Conservation (phyloP, 116 monocot genomes). For the Papilionanthe hybrid region DNA sequence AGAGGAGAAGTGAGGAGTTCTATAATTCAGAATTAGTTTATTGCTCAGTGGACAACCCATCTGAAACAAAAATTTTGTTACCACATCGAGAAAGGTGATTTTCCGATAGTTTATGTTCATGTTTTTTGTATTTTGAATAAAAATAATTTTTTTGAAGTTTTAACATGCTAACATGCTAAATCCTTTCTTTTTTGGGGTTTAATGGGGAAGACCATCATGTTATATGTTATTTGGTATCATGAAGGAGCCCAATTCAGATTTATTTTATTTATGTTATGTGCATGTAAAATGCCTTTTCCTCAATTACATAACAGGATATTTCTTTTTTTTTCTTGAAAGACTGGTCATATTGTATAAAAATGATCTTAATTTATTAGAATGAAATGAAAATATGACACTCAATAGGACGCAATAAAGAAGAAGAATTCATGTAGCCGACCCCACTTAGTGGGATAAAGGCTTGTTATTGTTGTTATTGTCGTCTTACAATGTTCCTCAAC, state of each 20-base stretch:
- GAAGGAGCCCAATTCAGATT: no score
- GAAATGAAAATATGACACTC: no score
- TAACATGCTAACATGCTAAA: not conserved
- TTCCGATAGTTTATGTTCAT: not conserved
- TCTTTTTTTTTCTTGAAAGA: no score
- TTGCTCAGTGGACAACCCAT: conserved; percentile 61
- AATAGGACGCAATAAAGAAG: no score
- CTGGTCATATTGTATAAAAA: no score
- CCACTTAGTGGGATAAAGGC: no score
- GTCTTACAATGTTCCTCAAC: no score
- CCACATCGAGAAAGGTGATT: conserved; percentile 87
- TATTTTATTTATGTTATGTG: not conserved
- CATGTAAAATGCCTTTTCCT: not conserved
- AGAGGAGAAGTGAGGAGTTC: conserved; percentile 70
- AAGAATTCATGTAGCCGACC: no score
- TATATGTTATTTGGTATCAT: no score
- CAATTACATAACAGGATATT: no score
- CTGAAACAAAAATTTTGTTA: conserved; percentile 52
- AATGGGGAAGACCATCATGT: not conserved
- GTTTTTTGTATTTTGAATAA: not conserved
- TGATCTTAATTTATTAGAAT: no score
- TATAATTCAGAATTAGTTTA: conserved; percentile 90
- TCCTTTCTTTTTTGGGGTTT: not conserved
- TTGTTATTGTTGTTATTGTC: no score
- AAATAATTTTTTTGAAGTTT: not conserved